Percentiles rank a stretch among this genome's conserved stretches.
These are phyloP conservation scores for Alternaria hordeiaustralica DNA, from an alignment of 2,329 filamentous ascomycete species.

Conservation along the genomic window DNA sequence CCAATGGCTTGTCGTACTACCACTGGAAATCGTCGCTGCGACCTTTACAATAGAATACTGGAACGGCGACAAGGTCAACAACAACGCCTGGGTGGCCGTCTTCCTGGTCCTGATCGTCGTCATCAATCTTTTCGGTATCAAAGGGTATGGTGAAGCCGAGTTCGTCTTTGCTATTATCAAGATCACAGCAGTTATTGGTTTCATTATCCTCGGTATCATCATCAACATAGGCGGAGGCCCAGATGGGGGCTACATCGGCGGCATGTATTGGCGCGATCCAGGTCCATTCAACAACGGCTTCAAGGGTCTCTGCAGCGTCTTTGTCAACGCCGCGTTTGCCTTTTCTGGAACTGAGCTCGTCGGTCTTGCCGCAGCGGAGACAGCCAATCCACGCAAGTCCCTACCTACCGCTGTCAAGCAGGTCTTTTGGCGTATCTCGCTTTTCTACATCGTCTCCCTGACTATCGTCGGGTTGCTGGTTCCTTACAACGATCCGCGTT, in stretches of 20 bases:
- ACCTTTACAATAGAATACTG: slow-evolving; percentile 85
- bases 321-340: slow-evolving; percentile 77
- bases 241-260: slow-evolving; percentile 76
- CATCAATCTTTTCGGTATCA: slow-evolving; percentile 74
- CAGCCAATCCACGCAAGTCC: slow-evolving; percentile 79
- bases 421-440: slow-evolving; percentile 81
- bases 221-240: slow-evolving; percentile 77
- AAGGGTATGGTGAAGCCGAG: slow-evolving; percentile 88
- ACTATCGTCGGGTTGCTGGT: slow-evolving; percentile 83
- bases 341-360: slow-evolving; percentile 81
- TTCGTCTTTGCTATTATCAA: slow-evolving; percentile 89
- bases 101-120: slow-evolving; percentile 77
- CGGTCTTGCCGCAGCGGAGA: slow-evolving; percentile 79
- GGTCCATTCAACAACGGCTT: slow-evolving; percentile 87
- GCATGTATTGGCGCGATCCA: slow-evolving; percentile 75
- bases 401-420: slow-evolving; percentile 91
- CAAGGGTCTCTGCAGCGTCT: slow-evolving; percentile 80
- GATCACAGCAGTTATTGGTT: slow-evolving; percentile 82
- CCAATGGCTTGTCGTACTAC: slow-evolving; percentile 85
- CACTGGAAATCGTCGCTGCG: slow-evolving; percentile 85
- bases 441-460: slow-evolving; percentile 85
- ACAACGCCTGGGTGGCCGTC: slow-evolving; percentile 75
- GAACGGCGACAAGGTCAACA: slow-evolving; percentile 60
- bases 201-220: slow-evolving; percentile 86
- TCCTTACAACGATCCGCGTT: slow-evolving; percentile 69